phyloP scores from a whole-genome alignment of 257 asterid genomes.

The Gentiana straminea region DNA sequence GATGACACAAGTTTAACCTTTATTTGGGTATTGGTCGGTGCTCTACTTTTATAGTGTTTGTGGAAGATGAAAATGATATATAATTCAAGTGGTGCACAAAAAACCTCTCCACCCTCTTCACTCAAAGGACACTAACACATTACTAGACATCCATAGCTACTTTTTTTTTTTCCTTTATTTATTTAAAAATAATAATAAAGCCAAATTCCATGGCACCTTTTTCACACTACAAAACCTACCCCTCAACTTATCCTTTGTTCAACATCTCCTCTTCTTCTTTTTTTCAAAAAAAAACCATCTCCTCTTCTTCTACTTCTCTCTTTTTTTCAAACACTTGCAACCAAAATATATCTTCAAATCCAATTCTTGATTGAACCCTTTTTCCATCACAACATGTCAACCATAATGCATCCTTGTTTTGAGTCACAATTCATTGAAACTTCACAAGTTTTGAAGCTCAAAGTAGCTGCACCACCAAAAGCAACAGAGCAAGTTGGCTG shows the following conservation, averaged over 20 bases:
- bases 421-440: conserved; percentile 40
- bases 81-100: conserved; percentile 40
- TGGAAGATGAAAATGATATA: no score
- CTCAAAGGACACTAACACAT: conserved; percentile 7
- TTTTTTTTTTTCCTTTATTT: no score
- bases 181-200: no score
- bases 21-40: no score
- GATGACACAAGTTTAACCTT: no score
- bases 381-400: conserved; percentile 32
- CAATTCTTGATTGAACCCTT: background rate
- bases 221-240: conserved; percentile 61
- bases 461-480: conserved; percentile 10
- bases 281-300: no score
- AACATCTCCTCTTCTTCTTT: no score
- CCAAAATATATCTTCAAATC: background rate
- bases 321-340: background rate
- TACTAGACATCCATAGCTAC: conserved; percentile 9
- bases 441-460: conserved; percentile 36
- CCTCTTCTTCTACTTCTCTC: conserved; percentile 6
- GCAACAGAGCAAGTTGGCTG: conserved; percentile 23
- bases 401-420: conserved; percentile 28
- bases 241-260: conserved; percentile 41
- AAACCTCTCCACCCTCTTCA: background rate
- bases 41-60: no score
- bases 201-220: conserved; percentile 17